A percentile compares a stretch with the other conserved stretches of the same genome.
These are phyloP conservation scores for Naumovozyma dairenensis DNA, from an alignment of 805 yeast species.

Conservation along the genomic window DNA sequence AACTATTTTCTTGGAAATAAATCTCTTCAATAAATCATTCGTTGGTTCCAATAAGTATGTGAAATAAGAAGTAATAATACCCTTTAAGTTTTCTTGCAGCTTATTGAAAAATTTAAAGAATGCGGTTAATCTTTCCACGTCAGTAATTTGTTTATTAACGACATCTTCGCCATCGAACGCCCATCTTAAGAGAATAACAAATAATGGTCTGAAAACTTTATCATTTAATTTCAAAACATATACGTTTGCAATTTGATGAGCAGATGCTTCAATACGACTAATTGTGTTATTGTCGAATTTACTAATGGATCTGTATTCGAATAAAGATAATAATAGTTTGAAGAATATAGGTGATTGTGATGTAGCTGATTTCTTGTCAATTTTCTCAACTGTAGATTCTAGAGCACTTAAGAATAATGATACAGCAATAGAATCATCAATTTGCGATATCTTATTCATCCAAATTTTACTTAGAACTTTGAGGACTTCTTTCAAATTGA, in stretches of 20 bases:
- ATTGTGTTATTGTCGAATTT: constrained; percentile 62
- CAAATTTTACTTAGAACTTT: constrained; percentile 56
- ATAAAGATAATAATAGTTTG: constrained; percentile 55
- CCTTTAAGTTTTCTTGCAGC: constrained; percentile 71
- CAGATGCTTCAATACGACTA: constrained; percentile 69
- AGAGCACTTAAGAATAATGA: constrained; percentile 63
- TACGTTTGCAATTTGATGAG: constrained; percentile 61
- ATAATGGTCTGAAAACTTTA: constrained; percentile 84
- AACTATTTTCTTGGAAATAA: constrained; percentile 34
- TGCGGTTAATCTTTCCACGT: constrained; percentile 51
- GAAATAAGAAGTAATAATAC: constrained; percentile 81
- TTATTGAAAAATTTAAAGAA: constrained; percentile 81
- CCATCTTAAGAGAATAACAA: constrained; percentile 83
- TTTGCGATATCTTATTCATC: constrained; percentile 33
- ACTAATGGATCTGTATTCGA: constrained; percentile 56
- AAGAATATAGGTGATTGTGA: constrained; percentile 57
- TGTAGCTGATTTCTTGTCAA: constrained; percentile 71
- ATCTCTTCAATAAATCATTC: constrained; percentile 42
- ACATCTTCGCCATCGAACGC: constrained; percentile 78
- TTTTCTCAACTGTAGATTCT: constrained; percentile 52
- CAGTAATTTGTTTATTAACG: constrained; percentile 34
- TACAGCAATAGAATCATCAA: constrained; percentile 39
- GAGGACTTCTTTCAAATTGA: constrained; percentile 57
- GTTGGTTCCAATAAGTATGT: constrained; percentile 79
- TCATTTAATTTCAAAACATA: constrained; percentile 89